Percentiles rank a stretch among this genome's conserved stretches.
Evolutionary conservation across 2,329 filamentous ascomycete genomes (phyloP).

Genomic region (Teratosphaeria viscida): DNA sequence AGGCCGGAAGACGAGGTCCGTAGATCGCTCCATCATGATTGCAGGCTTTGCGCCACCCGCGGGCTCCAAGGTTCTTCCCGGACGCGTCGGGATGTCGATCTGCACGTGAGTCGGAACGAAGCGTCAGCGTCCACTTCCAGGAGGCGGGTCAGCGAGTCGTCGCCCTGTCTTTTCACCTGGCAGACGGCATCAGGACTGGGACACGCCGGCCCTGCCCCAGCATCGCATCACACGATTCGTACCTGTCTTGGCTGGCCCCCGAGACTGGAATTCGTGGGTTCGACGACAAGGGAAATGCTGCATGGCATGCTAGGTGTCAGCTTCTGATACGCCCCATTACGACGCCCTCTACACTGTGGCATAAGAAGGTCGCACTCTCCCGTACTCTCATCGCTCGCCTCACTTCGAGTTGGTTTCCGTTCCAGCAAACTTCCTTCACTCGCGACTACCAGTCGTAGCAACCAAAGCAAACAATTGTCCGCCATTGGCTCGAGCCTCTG

Average conservation of each 20-base stretch:
- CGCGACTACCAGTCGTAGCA: background rate
- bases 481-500: background rate
- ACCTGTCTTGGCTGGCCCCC: background rate
- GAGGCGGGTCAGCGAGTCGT: background rate
- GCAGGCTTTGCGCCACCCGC: background rate
- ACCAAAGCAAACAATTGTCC: background rate
- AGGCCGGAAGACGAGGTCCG: background rate
- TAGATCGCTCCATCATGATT: background rate
- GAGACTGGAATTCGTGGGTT: background rate
- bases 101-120: background rate
- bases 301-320: background rate
- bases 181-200: background rate
- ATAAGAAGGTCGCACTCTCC: background rate
- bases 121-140: background rate
- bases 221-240: background rate
- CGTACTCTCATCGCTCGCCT: background rate
- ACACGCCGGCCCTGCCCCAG: background rate
- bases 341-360: background rate
- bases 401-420: background rate
- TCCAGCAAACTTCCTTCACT: background rate
- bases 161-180: background rate
- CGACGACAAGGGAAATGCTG: background rate
- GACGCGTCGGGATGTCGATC: background rate
- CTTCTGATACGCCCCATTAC: constrained; percentile 3
- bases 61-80: background rate